Percentiles rank a stretch among this genome's conserved stretches.
These are phyloP conservation scores for Podaxis sp. DNA, from an alignment of 768 basidiomycete genomes.

Conservation along the genomic window DNA sequence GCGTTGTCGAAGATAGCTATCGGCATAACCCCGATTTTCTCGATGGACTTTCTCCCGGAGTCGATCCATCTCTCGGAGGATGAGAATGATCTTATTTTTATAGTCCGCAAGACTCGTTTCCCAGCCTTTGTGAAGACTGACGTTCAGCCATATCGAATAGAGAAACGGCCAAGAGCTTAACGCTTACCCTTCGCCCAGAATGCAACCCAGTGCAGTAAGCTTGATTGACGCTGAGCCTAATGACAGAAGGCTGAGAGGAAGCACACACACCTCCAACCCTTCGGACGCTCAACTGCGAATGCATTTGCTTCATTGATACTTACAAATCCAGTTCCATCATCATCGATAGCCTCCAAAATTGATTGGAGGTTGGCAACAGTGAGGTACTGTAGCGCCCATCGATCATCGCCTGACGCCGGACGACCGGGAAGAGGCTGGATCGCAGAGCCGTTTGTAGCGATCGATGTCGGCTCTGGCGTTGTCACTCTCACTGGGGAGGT, in stretches of 20 bases:
- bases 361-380: slow-evolving; percentile 30
- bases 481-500: neutral
- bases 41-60: slow-evolving; percentile 5
- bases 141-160: neutral
- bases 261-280: slow-evolving; percentile 26
- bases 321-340: slow-evolving; percentile 38
- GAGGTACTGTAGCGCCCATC: slow-evolving; percentile 37
- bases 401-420: slow-evolving; percentile 7
- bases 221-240: neutral
- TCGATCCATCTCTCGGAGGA: slow-evolving; percentile 19
- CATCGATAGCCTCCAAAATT: slow-evolving; percentile 40
- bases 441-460: neutral
- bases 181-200: slow-evolving; percentile 27
- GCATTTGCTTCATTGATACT: slow-evolving; percentile 34
- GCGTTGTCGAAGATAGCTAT: slow-evolving; percentile 12
- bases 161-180: neutral
- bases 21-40: slow-evolving; percentile 18
- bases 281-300: slow-evolving; percentile 29
- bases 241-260: neutral
- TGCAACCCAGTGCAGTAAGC: slow-evolving; percentile 25
- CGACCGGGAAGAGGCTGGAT: neutral
- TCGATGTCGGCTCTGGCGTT: neutral
- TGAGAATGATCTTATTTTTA: slow-evolving; percentile 17
- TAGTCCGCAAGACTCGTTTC: slow-evolving; percentile 22
- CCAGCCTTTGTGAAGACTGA: neutral